Conservation (phyloP, 2,329 filamentous ascomycete species). For the Sclerotinia trifoliorum region DNA sequence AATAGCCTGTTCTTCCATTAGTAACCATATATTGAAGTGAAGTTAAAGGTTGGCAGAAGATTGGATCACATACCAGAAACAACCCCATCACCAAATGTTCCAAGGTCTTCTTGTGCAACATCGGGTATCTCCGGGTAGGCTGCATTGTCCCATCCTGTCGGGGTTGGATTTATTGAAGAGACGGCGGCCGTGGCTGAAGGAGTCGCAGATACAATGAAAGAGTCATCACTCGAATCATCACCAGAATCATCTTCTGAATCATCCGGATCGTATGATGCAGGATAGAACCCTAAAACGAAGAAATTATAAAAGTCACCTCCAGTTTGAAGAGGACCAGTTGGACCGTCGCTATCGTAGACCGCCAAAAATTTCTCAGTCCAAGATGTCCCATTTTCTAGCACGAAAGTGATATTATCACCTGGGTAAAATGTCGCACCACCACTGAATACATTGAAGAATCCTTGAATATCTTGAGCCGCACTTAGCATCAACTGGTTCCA, state of each 20-base stretch:
- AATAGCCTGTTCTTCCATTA: conserved; percentile 28
- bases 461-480: conserved; percentile 36
- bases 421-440: conserved; percentile 43
- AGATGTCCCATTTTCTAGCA: conserved; percentile 42
- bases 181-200: neutral
- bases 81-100: conserved; percentile 28
- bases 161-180: neutral
- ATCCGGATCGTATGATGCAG: conserved; percentile 27
- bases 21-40: neutral
- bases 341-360: conserved; percentile 32
- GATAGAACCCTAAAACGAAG: conserved; percentile 34
- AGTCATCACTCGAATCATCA: conserved; percentile 7
- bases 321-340: conserved; percentile 36
- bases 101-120: conserved; percentile 30
- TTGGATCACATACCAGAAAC: conserved; percentile 24
- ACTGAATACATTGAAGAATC: conserved; percentile 39
- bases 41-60: neutral
- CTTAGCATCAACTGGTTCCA: conserved; percentile 40
- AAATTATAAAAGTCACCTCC: conserved; percentile 37
- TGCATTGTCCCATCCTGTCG: conserved; percentile 21
- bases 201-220: conserved; percentile 2
- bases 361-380: conserved; percentile 40
- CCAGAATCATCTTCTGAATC: conserved; percentile 11
- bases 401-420: conserved; percentile 40
- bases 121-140: conserved; percentile 29